Evolutionary conservation across 768 basidiomycete species (phyloP).

Genomic region (Gloeostereum incarnatum): DNA sequence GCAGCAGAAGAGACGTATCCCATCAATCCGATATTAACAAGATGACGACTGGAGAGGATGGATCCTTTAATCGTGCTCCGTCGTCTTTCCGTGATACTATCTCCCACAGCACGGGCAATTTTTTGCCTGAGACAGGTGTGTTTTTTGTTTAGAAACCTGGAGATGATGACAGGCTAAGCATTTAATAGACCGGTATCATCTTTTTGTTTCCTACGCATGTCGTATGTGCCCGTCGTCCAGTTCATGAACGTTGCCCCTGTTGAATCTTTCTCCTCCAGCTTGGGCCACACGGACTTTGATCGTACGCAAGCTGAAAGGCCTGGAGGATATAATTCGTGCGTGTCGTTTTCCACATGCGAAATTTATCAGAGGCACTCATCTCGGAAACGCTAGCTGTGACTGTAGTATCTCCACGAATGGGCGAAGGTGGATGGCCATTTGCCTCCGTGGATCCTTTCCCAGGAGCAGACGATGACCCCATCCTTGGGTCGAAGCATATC

Average conservation of each 20-base stretch:
- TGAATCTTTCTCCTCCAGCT: conserved; percentile 29
- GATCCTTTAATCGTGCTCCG: conserved; percentile 42
- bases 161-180: neutral
- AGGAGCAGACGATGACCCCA: conserved; percentile 65
- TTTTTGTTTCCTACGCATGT: conserved; percentile 83
- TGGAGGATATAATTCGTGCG: conserved; percentile 78
- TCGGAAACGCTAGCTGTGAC: conserved; percentile 79
- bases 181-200: conserved; percentile 72
- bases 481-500: conserved; percentile 61
- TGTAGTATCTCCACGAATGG: conserved; percentile 83
- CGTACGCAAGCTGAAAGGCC: conserved; percentile 82
- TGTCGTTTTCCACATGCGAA: too few relatives aligned
- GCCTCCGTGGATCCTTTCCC: conserved; percentile 59
- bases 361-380: too few relatives aligned
- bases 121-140: conserved; percentile 70
- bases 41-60: conserved; percentile 36
- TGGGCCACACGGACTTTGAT: conserved; percentile 95
- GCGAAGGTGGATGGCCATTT: conserved; percentile 81
- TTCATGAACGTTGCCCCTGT: neutral
- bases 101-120: conserved; percentile 46
- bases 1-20: conserved; percentile 23
- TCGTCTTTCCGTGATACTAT: conserved; percentile 49
- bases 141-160: neutral
- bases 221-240: conserved; percentile 36
- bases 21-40: conserved; percentile 41